Percentiles rank a stretch among this genome's conserved stretches.
These are phyloP conservation scores for Phytophthora ohioensis DNA, from an alignment of 352 stramenopile species.

Conservation along the genomic window DNA sequence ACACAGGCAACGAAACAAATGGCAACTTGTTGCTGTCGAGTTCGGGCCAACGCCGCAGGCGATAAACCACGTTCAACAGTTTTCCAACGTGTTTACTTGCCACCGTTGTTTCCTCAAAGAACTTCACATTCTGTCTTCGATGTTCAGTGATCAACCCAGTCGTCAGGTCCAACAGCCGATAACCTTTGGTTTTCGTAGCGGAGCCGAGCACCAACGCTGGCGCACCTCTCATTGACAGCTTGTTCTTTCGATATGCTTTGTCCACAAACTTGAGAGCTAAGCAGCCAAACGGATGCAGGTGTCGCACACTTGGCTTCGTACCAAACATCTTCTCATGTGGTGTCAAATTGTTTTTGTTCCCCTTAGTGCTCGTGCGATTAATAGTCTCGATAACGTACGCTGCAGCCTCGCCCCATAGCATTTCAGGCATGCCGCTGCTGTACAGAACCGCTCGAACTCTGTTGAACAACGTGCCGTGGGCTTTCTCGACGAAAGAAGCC, in stretches of 20 bases:
- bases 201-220: constrained; percentile 6
- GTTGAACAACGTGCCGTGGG: not conserved
- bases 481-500: not conserved
- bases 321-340: constrained; percentile 14
- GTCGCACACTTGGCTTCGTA: constrained; percentile 10
- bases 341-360: constrained; percentile 14
- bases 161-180: constrained; percentile 3
- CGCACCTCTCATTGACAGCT: constrained; percentile 12
- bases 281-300: constrained; percentile 16
- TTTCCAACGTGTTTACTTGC: not conserved
- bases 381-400: constrained; percentile 16
- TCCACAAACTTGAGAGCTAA: constrained; percentile 18
- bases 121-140: constrained; percentile 17
- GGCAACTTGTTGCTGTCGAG: constrained; percentile 8
- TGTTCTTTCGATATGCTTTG: not conserved
- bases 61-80: constrained; percentile 15
- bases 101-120: constrained; percentile 15
- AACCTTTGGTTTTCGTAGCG: constrained; percentile 8
- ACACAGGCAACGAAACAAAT: constrained; percentile 9
- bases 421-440: constrained; percentile 2
- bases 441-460: constrained; percentile 13
- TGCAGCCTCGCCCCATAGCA: constrained; percentile 19
- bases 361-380: constrained; percentile 14
- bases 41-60: not conserved
- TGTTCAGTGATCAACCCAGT: constrained; percentile 11